Evolutionary conservation across 306 rosid species (phyloP).

Genomic region (Prunus mongolica): DNA sequence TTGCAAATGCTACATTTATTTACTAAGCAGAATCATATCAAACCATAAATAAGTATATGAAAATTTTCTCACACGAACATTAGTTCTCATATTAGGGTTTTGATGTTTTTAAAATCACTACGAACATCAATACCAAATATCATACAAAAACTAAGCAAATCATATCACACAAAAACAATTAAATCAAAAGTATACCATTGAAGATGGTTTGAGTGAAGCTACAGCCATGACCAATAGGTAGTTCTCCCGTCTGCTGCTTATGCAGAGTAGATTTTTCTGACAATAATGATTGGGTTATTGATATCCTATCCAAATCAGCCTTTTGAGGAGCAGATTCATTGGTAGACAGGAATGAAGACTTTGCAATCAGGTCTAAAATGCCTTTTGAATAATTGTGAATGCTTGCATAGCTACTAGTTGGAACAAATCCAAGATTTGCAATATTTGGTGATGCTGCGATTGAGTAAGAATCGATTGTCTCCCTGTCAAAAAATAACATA

Average conservation of each 20-base stretch:
- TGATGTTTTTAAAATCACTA: neutral
- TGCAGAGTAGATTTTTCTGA: constrained; percentile 45
- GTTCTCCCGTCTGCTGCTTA: constrained; percentile 55
- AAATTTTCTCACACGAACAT: neutral
- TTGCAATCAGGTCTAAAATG: constrained; percentile 47
- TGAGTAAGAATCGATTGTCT: constrained; percentile 66
- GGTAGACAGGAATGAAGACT: constrained; percentile 47
- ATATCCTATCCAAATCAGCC: constrained; percentile 29
- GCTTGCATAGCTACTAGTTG: constrained; percentile 51
- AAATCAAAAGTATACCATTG: constrained; percentile 46
- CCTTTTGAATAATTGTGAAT: constrained; percentile 33
- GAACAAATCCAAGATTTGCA: constrained; percentile 39
- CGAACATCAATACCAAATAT: neutral
- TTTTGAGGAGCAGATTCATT: constrained; percentile 27
- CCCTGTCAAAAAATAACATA: constrained; percentile 41
- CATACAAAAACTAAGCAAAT: neutral
- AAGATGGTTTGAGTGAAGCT: constrained; percentile 79
- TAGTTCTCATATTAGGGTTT: neutral
- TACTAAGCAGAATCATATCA: neutral
- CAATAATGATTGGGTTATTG: constrained; percentile 45
- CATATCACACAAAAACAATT: neutral
- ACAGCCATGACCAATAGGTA: constrained; percentile 59
- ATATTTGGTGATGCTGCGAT: constrained; percentile 70
- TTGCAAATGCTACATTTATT: neutral
- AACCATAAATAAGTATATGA: neutral